A percentile compares a stretch with the other conserved stretches of the same genome.
These are phyloP conservation scores for Anastatica hierochuntica DNA, from an alignment of 345 rosid species.

Conservation along the genomic window DNA sequence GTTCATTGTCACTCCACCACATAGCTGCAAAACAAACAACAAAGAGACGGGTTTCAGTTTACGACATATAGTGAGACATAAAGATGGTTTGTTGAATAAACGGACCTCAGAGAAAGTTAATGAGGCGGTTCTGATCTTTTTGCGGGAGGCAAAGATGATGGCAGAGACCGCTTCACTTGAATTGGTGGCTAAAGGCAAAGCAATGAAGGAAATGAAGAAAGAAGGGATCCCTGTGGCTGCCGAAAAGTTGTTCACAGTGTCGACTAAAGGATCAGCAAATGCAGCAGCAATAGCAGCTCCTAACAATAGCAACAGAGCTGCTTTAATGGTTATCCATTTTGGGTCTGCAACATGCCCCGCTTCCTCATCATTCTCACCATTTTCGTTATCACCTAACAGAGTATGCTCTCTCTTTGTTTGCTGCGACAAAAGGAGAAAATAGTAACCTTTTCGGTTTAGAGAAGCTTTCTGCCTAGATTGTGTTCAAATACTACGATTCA, in stretches of 20 bases:
- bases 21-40: conserved; percentile 45
- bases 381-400: conserved; percentile 41
- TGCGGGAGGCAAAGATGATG: conserved; percentile 77
- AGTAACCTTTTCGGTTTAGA: not conserved
- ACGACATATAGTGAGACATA: not conserved
- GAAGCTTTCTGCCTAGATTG: not conserved
- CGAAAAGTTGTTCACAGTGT: conserved; percentile 80
- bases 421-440: conserved; percentile 29
- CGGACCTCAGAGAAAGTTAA: conserved; percentile 84
- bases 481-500: too few relatives aligned
- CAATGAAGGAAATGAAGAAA: conserved; percentile 91
- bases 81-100: not conserved
- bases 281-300: conserved; percentile 83
- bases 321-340: conserved; percentile 53
- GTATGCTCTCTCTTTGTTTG: conserved; percentile 67
- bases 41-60: conserved; percentile 4
- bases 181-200: conserved; percentile 85
- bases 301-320: conserved; percentile 48
- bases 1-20: conserved; percentile 89
- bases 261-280: conserved; percentile 96
- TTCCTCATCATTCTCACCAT: conserved; percentile 45
- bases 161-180: conserved; percentile 95
- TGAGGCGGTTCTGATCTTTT: conserved; percentile 68
- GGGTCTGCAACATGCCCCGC: conserved; percentile 42
- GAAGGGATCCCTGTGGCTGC: conserved; percentile 86